Evolutionary conservation across 106 monocot species (phyloP), one percentile per base, ranked within the genome.

Genomic region (Dioscorea dumetorum): DNA sequence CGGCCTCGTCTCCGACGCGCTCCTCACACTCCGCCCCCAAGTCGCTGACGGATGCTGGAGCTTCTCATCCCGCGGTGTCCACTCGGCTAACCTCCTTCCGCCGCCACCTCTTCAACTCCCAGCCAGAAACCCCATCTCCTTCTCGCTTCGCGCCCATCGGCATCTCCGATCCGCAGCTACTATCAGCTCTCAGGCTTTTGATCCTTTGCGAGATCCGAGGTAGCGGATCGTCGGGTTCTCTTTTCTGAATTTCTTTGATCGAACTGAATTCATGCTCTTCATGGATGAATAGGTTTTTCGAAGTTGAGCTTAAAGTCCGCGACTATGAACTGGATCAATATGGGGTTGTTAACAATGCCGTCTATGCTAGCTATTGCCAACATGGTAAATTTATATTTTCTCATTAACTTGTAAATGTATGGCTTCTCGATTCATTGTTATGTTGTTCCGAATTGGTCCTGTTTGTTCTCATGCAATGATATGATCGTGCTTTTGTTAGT

Each of bases 261-360:
- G 11, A 22, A 61, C 24, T 61, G 22, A 19, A 22, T 20, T 22
- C 11, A 22, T 23, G 61, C 21, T 71, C 59, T 24, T 48, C 8
- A 72, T 84, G 90, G 70, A 74, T 32, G 60, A 74, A 71, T 28
- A 76, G 75, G 41, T 86, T 85, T 76, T 88, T 76, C 12, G 79
- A 95, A 22, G 80, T 91, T 51, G 78, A 91, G 70, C 61, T 95
- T 9, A 78, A 84, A 66, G 91, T 95, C 22, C 80, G 91, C 24
- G 95, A 95, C 54, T 95, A 95, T 49, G 91, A 95, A 73, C 91
- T 95, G 12, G 95, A 95, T 76, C 95, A 91, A 57, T 91, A 80
- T 78, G 91, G 91, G 12, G 95, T 95, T 65, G 95, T 95, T 35
- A 95, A 95, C 58, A 91, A 91, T 77, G 81, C 95, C 8, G 72